Evolutionary conservation across 106 monocot species (phyloP), one percentile per base, ranked within the genome.

Genomic region (Alisma plantagoaquatica): DNA sequence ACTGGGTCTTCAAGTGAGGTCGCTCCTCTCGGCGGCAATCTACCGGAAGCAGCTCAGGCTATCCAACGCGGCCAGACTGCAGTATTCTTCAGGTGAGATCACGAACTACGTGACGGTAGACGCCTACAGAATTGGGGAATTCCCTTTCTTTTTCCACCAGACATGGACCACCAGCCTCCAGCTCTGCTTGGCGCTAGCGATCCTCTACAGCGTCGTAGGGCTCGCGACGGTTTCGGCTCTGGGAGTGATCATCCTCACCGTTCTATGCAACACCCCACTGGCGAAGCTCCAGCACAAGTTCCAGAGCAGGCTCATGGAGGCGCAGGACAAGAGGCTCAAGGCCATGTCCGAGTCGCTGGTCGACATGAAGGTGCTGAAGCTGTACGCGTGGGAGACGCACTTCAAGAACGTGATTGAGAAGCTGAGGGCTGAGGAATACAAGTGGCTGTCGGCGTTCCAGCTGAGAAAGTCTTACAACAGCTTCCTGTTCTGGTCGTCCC

Each of bases 301-400:
- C 46, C 98, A 98, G 63, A 71, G 78, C 30, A 69, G 44, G 60
- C 81, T 98, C 42, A 90, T 98, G 98, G 48, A 51, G 3, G 84
- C 98, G 25, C 85, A 98, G 63, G 98, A 90, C 49, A 63, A 64
- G 42, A 75, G 98, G 54, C 65, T 90, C 46, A 82, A 89, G 64
- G 90, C 98, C 35, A 74, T 89, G 62, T 68, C 98, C 32, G 98
- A 98, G 63, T 84, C 78, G 14, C 46, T 98, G 26, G 64, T 82
- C 54, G 82, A 72, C 49, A 98, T 98, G 98, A 98, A 98, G 61
- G 76, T 98, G n/a, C 53, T 98, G 55, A 98, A 98, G 68, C 81
- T 98, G 27, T 89, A 98, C 67, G 89, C 98, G 5, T 98, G 98
- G 98, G 98, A 86, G 29, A 74, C 71, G 1, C 71, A 82, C 56